These are phyloP conservation scores for Rhododendron williamsianum DNA, from an alignment of 148 eudicot genomes.

Conservation along the genomic window DNA sequence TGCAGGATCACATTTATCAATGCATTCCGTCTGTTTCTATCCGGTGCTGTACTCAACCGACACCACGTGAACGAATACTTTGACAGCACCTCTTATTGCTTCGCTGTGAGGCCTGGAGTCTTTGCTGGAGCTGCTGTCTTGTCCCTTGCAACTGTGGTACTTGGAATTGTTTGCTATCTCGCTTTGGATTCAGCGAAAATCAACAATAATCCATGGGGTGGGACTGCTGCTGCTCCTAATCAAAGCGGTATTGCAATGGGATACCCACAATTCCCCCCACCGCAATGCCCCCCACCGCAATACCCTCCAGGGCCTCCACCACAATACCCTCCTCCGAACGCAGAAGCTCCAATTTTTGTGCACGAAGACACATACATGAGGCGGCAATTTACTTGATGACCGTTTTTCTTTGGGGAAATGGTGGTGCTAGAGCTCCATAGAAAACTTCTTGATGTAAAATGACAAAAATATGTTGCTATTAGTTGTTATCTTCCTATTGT, in stretches of 20 bases:
- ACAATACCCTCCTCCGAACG: background rate
- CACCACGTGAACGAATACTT: slow-evolving; percentile 49
- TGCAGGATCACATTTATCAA: slow-evolving; percentile 69
- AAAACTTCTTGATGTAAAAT: background rate
- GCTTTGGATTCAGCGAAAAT: slow-evolving; percentile 46
- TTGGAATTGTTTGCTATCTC: slow-evolving; percentile 62
- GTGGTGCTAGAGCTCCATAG: background rate
- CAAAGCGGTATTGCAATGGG: slow-evolving; percentile 82
- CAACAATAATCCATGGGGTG: slow-evolving; percentile 18
- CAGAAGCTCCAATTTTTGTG: slow-evolving; percentile 22
- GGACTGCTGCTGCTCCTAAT: slow-evolving; percentile 34
- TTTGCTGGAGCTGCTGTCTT: slow-evolving; percentile 71
- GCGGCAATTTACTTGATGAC: slow-evolving; percentile 50
- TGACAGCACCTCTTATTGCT: slow-evolving; percentile 55
- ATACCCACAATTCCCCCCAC: slow-evolving; percentile 46
- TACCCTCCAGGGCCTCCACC: background rate
- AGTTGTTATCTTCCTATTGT: no score
- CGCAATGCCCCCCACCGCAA: background rate
- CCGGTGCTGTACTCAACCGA: slow-evolving; percentile 72
- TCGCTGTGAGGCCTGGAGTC: slow-evolving; percentile 73
- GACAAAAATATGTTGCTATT: no score
- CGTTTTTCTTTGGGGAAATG: background rate
- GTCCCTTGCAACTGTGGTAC: slow-evolving; percentile 57
- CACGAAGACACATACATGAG: slow-evolving; percentile 93
- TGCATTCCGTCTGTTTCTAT: slow-evolving; percentile 64